Evolutionary conservation across 2,329 filamentous ascomycete species (phyloP), one percentile per base, ranked within the genome.

Genomic region (Cladophialophora immunda): DNA sequence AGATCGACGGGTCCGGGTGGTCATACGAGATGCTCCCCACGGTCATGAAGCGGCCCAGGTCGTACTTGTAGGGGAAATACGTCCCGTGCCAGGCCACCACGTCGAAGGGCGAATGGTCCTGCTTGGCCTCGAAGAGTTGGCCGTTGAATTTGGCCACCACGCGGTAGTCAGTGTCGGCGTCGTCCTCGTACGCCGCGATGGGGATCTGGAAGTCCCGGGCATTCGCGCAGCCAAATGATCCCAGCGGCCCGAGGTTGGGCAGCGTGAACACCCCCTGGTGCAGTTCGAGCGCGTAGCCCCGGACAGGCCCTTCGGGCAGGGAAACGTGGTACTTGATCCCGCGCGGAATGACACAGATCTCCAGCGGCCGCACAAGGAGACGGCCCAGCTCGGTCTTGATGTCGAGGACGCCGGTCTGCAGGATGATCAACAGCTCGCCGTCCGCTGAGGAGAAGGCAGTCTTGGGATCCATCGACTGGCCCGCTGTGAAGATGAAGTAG

Each of bases 381-480:
- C 84, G 86, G 52, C 92, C 92, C 54, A 94, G 82, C 78, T 94
- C 92, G 1, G 56, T 58, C 25, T 17, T 30, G 15, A 58, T 58
- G 22, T 94, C 90, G 41, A 94, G 80, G 17, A 84, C 83, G 1
- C 92, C 92, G 68, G 91, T 86, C 76, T 94, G 92, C 0, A 90
- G 84, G 13, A 94, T 90, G 68, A 94, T 89, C 62, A 94, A 78
- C 72, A 92, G 85, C 76, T 94, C 92, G 13, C 92, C 92, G 75
- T 94, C 92, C 0, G 92, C 89, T 2, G 90, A 93, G 82, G 94
- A 96, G 77, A 93, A 95, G 0, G 92, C 92, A 57, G 90, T 83
- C 34, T 86, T 85, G 15, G 83, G 79, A 58, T 83, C 82, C 93
- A 97, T 97, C 74, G 89, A 88, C 76, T 87, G 89, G 19, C 91